Evolutionary conservation across 352 stramenopile genomes (phyloP).

Genomic region (Globisporangium viniferum): DNA sequence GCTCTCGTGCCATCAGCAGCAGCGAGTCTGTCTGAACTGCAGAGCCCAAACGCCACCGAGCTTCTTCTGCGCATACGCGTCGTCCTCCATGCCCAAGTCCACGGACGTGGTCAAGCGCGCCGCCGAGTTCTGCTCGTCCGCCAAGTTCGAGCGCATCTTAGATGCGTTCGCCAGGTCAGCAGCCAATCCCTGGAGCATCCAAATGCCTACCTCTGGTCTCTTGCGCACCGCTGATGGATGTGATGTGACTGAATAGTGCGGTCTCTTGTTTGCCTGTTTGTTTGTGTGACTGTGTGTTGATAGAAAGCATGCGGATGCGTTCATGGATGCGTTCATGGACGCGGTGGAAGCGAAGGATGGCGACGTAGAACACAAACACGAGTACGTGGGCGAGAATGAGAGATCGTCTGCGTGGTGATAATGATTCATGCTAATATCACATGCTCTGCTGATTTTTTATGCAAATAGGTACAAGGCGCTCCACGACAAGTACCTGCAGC

Average conservation of each 20-base stretch:
- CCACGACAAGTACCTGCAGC: constrained; percentile 64
- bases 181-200: too few species aligned
- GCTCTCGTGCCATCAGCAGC: too few species aligned
- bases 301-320: constrained; percentile 56
- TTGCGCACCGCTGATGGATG: neutral
- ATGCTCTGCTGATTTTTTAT: too few species aligned
- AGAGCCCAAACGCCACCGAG: neutral
- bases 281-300: neutral
- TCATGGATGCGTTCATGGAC: constrained; percentile 52
- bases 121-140: constrained; percentile 61
- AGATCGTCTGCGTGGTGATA: neutral
- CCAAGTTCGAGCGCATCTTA: constrained; percentile 67
- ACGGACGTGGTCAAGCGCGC: constrained; percentile 52
- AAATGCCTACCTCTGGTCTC: neutral
- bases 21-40: neutral
- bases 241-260: neutral
- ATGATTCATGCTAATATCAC: neutral
- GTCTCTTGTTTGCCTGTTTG: neutral
- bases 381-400: constrained; percentile 26
- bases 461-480: constrained; percentile 56
- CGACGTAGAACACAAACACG: constrained; percentile 76
- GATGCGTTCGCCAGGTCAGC: constrained; percentile 60
- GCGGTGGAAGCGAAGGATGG: constrained; percentile 53
- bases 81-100: neutral
- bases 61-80: neutral